Evolutionary conservation across 176 grass and related monocot genomes (phyloP), one percentile per base, ranked within the genome.

Genomic region (Hsuehochloa calcarea): DNA sequence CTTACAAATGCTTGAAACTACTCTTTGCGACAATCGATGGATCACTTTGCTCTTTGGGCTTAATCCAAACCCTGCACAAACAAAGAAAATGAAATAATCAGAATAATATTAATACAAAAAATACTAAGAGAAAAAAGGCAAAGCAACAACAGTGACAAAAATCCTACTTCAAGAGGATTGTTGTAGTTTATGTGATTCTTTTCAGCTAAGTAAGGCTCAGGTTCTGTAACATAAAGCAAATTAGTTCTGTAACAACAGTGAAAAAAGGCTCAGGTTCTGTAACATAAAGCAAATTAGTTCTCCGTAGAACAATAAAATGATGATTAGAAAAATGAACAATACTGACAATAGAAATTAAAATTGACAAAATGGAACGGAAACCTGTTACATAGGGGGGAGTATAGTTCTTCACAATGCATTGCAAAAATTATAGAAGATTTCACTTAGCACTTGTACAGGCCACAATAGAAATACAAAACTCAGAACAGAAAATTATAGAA

Each of bases 1-100:
- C 93, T 91, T 90, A 99, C 96, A 99, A 35, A 92, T 99, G 84
- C 3, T 91, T 99, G 83, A 99, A 96, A 73, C 96, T 99, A 85
- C 91, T 99, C 79, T 91, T 92, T 73, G 96, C 70, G 9, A 96
- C 70, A 72, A 89, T 34, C 29, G 90, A 92, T 81, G 93, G 65
- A 54, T 92, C 82, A 64, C 80, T 88, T 76, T 92, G 88, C 63
- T 72, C 93, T 87, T 90, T 92, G 70, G 96, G 91, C 86, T 96
- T 99, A 62, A 99, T 88, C 77, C 84, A 89, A 40, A 90, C 96
- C 96, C 94, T 75, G 35, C 52, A 67, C 50, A 77, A 35, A 81
- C 39, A 79, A 87, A 97, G 13, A 65, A 26, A 69, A 23, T 67
- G 51, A n/a, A 41, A 65, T 50, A 38, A 14, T 80, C 38, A 84